Base-by-base conservation (phyloP, 2,329 filamentous ascomycete species). In the Colletotrichum kahawae region DNA sequence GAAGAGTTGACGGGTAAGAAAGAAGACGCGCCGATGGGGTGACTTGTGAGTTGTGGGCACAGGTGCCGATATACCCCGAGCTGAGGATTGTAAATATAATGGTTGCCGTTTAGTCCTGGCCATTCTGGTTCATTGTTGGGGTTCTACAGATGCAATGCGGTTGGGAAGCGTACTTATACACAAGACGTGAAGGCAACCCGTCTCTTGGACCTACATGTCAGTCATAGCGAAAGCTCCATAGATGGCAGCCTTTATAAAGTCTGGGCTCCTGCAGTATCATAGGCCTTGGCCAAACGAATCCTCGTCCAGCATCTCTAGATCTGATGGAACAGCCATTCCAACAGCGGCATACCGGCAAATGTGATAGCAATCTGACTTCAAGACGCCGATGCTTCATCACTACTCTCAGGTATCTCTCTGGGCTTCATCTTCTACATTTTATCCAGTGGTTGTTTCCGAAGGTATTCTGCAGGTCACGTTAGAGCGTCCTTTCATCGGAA, bases 401-500 rank as follows among this genome's bases (percentile, higher is more conserved):
- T 3, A 9, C 8, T 2, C 2, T n/a, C 38, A 48, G 5, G 38
- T n/a, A 5, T 48, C 3, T 16, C 1, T 48, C 38, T n/a, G 3
- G 38, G 18, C 38, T n/a, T 48, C 38, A 21, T 48, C 18, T 48
- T n/a, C 38, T 2, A 4, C 38, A 48, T 48, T n/a, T 0, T 21
- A 7, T 48, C 12, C 38, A 12, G 9, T 21, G 0, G 0, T 48
- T 48, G 6, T 12, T 12, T 1, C 18, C 0, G 1, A 18, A 48
- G 18, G 1, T 21, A 48, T 2, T 48, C 9, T 12, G 1, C 18
- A 48, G 18, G 12, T 4, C 10, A 48, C 5, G 18, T 7, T 21
- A 13, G 4, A 21, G 0, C 18, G 0, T n/a, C 10, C 43, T 21
- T 48, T 12, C 18, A 21, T 48, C 3, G 0, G 4, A 1, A 4